Conservation (phyloP, 2,329 filamentous ascomycete species). For the Pyrenophora teres region DNA sequence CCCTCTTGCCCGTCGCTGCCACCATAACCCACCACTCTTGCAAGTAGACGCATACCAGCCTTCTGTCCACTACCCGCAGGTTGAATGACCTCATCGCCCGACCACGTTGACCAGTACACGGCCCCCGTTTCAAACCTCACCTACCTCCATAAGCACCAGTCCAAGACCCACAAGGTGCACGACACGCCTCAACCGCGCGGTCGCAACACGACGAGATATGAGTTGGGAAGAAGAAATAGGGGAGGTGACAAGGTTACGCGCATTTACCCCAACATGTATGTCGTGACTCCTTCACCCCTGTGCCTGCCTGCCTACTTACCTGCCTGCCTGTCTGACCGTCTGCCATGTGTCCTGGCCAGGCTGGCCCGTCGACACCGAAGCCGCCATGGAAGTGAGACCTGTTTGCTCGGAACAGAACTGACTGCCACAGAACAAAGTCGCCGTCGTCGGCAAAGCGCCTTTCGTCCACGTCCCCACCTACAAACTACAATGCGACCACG, state of each 20-base stretch:
- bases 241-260: slow-evolving; percentile 45
- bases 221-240: slow-evolving; percentile 50
- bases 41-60: slow-evolving; percentile 3
- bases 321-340: background rate
- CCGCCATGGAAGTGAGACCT: background rate
- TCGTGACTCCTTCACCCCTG: background rate
- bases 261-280: slow-evolving; percentile 50
- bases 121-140: slow-evolving; percentile 42
- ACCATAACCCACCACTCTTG: slow-evolving; percentile 1
- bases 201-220: slow-evolving; percentile 47
- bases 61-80: slow-evolving; percentile 19
- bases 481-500: slow-evolving; percentile 45
- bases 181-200: slow-evolving; percentile 44
- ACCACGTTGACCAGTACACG: slow-evolving; percentile 34
- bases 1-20: slow-evolving; percentile 14
- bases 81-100: slow-evolving; percentile 50
- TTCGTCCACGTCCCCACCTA: slow-evolving; percentile 42
- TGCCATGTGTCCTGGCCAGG: background rate
- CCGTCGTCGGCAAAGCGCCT: slow-evolving; percentile 42
- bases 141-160: slow-evolving; percentile 44
- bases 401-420: slow-evolving; percentile 11
- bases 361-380: background rate
- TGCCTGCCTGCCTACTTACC: background rate
- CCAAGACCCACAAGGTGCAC: slow-evolving; percentile 39
- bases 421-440: slow-evolving; percentile 43